Base-by-base conservation (phyloP, 1,284 basidiomycete genomes). In the Omphalotus olearius region DNA sequence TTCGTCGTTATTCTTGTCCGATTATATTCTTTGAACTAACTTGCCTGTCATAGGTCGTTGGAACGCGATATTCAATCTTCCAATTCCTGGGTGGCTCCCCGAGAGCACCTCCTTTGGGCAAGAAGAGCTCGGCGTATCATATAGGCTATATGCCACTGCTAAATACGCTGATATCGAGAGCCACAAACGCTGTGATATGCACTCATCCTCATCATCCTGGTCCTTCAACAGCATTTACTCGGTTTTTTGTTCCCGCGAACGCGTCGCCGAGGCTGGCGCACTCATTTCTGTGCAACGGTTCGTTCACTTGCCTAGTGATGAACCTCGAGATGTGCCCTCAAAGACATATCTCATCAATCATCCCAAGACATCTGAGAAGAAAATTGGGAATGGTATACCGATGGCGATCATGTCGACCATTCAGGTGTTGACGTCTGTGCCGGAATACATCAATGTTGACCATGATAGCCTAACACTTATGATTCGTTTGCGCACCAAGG, bases 21-120 rank as follows among this genome's bases (percentile, higher is more conserved):
- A 33, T 45, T 25, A 54, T 50, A 39, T 50, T 45, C 37, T 5
- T 5, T 23, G 38, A 53, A 51, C 25, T 25, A 41, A 47, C n/a
- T 37, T 20, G 40, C 13, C 47, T 43, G 17, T 50, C 17, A 38
- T 35, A 77, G 75, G 68, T 60, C 64, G 62, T 25, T 91, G 88
- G 88, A 81, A 83, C 58, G 69, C 88, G 52, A 69, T 82, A 20
- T 91, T 90, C 63, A 80, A 87, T 64, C 66, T 91, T 5, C 74
- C 78, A 16, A 66, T 90, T 18, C 88, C 88, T 5, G 88, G 88
- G 9, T 91, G 89, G 89, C 71, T 91, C 4, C 88, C 88, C 13
- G 72, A 75, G 1, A 77, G 78, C 13, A 71, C 79, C 10, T 54
- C 56, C 1, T 76, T 80, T 55, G 80, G 81, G 18, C 64, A 76